Evolutionary conservation across 441 rosid species (phyloP).

Genomic region (Gossypium aridum): DNA sequence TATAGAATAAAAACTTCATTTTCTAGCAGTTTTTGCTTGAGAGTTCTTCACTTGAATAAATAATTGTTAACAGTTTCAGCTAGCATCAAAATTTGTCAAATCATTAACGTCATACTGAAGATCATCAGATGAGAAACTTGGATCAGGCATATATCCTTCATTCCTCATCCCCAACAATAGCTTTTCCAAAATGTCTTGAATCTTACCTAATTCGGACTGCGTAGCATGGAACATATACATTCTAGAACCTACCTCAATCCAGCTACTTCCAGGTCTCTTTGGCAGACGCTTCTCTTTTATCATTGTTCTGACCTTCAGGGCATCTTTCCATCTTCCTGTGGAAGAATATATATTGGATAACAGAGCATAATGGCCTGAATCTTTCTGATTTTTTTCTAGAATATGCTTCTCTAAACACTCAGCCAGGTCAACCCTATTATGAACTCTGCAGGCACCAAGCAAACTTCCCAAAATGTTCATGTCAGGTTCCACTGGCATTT

Average conservation of each 20-base stretch:
- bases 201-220: constrained; percentile 15
- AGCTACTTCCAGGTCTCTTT: constrained; percentile 29
- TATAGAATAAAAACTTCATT: background rate
- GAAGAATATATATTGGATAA: constrained; percentile 25
- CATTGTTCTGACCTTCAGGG: constrained; percentile 17
- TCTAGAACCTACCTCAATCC: constrained; percentile 25
- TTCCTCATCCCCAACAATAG: constrained; percentile 22
- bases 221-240: constrained; percentile 25
- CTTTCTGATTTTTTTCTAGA: constrained; percentile 8
- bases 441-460: constrained; percentile 31
- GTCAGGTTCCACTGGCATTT: constrained; percentile 25
- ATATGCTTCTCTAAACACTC: constrained; percentile 15
- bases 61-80: constrained; percentile 5
- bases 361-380: constrained; percentile 27
- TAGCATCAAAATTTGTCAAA: background rate
- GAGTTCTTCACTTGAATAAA: background rate
- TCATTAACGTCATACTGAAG: constrained; percentile 1
- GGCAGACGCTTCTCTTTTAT: constrained; percentile 23
- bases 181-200: constrained; percentile 17
- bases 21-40: background rate
- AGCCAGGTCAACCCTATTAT: constrained; percentile 21
- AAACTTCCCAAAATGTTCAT: constrained; percentile 27
- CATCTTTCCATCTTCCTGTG: constrained; percentile 24
- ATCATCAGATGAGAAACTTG: constrained; percentile 16
- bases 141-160: constrained; percentile 20